A percentile compares a stretch with the other conserved stretches of the same genome.
phyloP scores from a whole-genome alignment of 768 basidiomycete species.

The Porphyrellus cyaneotinctus region DNA sequence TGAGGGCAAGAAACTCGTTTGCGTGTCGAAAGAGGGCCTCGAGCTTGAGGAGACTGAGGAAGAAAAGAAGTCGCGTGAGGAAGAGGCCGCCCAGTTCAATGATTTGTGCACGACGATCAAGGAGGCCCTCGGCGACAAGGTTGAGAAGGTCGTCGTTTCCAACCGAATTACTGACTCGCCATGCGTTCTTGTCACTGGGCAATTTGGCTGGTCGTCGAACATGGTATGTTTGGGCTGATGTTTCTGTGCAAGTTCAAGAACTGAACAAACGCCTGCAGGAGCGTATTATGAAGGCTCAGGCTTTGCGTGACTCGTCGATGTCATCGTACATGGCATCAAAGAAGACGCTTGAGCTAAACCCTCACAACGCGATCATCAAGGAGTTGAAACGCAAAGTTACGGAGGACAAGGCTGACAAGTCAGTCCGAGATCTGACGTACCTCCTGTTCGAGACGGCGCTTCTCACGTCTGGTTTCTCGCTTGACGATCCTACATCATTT shows the following conservation, averaged over 20 bases:
- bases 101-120: slow-evolving; percentile 94
- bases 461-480: slow-evolving; percentile 91
- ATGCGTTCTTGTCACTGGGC: slow-evolving; percentile 95
- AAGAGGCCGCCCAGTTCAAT: slow-evolving; percentile 75
- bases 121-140: slow-evolving; percentile 98
- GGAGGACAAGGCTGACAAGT: slow-evolving; percentile 98
- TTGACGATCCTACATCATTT: slow-evolving; percentile 93
- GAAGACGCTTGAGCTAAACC: slow-evolving; percentile 98
- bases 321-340: slow-evolving; percentile 99
- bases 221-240: slow-evolving; percentile 55
- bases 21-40: slow-evolving; percentile 98
- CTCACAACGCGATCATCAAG: slow-evolving; percentile 87
- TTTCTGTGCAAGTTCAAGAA: neutral
- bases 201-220: slow-evolving; percentile 99
- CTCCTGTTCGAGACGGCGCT: slow-evolving; percentile 96
- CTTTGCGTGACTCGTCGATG: slow-evolving; percentile 93
- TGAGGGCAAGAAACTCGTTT: slow-evolving; percentile 94
- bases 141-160: slow-evolving; percentile 97
- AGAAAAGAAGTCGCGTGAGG: slow-evolving; percentile 89
- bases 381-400: slow-evolving; percentile 93
- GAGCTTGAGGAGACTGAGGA: slow-evolving; percentile 99
- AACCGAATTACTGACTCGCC: slow-evolving; percentile 98
- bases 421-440: slow-evolving; percentile 93
- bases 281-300: slow-evolving; percentile 99
- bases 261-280: slow-evolving; percentile 43